Base-by-base conservation (phyloP, 2,329 filamentous ascomycete species). In the Neodidymelliopsis sp. region DNA sequence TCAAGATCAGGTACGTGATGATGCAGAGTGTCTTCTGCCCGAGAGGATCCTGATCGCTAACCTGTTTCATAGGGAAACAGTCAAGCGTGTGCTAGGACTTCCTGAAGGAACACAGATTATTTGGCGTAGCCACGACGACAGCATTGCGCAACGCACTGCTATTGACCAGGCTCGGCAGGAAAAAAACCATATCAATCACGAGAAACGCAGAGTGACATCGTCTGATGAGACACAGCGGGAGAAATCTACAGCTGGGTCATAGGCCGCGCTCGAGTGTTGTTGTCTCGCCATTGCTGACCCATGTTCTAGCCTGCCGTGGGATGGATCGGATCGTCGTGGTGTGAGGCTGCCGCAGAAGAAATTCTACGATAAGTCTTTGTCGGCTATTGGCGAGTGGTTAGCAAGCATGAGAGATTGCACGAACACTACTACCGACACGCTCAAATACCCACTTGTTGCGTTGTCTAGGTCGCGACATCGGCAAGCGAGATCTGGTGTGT, bases 91-190 rank as follows among this genome's bases (percentile, higher is more conserved):
- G 58, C 85, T 99, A 47, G 84, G 85, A 60, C 90, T 97, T 70
- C 93, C 93, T 1, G 77, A 85, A 33, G 93, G 96, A 71, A 97
- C 94, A 27, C 89, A 89, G 67, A 88, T 99, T 52, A 86, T 94
- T 63, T 99, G 92, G 85, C 96, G 96, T 77, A 94, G 89, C 69
- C 94, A 99, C 73, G 92, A 97, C 69, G 90, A 93, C 57, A 96
- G 91, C 74, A 97, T 99, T 69, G 89, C 91, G 61, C 92, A 97
- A 76, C 85, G 91, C 60, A 89, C 88, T 22, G 90, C 90, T 15
- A 91, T 96, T 57, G 92, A 97, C 66, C 91, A 96, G 74, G 90
- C 90, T 46, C 88, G 92, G 54, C 90, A 93, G 62, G 91, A 96
- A 67, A 96, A 96, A 76, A 82, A 73, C 31, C 73, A 74, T 29